Evolutionary conservation across 352 stramenopile species (phyloP).

Genomic region (Pilasporangium apinafurcum): DNA sequence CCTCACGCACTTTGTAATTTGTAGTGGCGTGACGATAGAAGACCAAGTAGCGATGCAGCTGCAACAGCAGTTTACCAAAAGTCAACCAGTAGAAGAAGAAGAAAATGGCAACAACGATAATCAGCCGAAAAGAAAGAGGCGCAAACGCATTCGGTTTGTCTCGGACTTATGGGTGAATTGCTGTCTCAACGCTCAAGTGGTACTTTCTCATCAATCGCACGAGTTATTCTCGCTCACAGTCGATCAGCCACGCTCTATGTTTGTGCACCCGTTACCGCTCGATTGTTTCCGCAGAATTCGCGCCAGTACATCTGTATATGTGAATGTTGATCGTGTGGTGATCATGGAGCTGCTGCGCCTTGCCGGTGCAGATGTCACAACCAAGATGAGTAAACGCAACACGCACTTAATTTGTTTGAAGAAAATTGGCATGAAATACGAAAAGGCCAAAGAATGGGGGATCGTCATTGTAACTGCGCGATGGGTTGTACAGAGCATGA

Average conservation of each 20-base stretch:
- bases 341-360: constrained; percentile 46
- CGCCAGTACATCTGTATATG: constrained; percentile 57
- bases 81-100: constrained; percentile 7
- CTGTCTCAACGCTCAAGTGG: constrained; percentile 36
- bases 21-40: constrained; percentile 36
- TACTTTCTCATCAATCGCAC: constrained; percentile 42
- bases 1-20: constrained; percentile 60
- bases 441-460: constrained; percentile 45
- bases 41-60: constrained; percentile 17
- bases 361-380: constrained; percentile 43
- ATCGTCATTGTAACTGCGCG: constrained; percentile 48
- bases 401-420: constrained; percentile 60
- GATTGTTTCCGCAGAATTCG: constrained; percentile 36
- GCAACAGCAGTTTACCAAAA: constrained; percentile 17
- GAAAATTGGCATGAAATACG: constrained; percentile 52
- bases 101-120: background rate
- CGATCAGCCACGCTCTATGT: constrained; percentile 36
- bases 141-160: constrained; percentile 37
- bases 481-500: constrained; percentile 63
- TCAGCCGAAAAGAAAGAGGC: constrained; percentile 4
- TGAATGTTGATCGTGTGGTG: constrained; percentile 54
- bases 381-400: constrained; percentile 44
- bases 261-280: constrained; percentile 34
- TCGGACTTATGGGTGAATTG: constrained; percentile 73
- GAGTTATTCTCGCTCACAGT: constrained; percentile 34